A percentile compares a stretch with the other conserved stretches of the same genome.
These are phyloP conservation scores for Clavariopsis aquatica DNA, from an alignment of 495 filamentous ascomycete species.

Conservation along the genomic window DNA sequence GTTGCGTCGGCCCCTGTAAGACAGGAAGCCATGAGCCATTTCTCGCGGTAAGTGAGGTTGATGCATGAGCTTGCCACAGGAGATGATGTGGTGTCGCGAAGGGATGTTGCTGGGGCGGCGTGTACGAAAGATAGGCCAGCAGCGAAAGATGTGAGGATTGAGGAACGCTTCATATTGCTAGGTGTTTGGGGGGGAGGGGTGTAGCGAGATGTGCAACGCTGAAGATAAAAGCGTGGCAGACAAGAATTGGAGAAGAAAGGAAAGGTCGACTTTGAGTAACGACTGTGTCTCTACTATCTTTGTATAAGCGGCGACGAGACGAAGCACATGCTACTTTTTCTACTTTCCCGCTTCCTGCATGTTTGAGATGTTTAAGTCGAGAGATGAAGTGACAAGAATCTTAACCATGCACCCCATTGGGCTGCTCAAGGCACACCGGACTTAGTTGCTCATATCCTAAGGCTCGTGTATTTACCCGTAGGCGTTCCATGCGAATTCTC, in stretches of 20 bases:
- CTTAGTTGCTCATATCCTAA: background rate
- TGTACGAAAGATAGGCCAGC: background rate
- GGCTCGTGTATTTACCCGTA: background rate
- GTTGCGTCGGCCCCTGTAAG: constrained; percentile 16
- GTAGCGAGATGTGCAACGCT: background rate
- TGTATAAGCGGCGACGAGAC: background rate
- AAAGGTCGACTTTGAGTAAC: too few relatives aligned
- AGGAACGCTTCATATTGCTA: background rate
- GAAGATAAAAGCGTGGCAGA: background rate
- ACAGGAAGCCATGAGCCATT: constrained; percentile 6
- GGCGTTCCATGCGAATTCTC: background rate
- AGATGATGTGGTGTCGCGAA: background rate
- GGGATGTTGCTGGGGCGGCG: background rate
- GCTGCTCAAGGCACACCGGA: background rate
- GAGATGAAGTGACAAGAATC: background rate
- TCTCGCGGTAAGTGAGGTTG: background rate
- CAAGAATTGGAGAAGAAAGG: too few relatives aligned
- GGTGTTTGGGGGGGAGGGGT: background rate
- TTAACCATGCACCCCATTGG: background rate
- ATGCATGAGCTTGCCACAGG: constrained; percentile 5
- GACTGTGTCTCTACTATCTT: background rate
- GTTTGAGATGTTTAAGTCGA: background rate
- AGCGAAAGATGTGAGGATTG: background rate
- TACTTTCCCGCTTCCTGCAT: background rate
- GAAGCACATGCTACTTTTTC: background rate